A percentile compares a stretch with the other conserved stretches of the same genome.
Evolutionary conservation across 345 rosid genomes (phyloP).

Genomic region (Passiflora organensis): DNA sequence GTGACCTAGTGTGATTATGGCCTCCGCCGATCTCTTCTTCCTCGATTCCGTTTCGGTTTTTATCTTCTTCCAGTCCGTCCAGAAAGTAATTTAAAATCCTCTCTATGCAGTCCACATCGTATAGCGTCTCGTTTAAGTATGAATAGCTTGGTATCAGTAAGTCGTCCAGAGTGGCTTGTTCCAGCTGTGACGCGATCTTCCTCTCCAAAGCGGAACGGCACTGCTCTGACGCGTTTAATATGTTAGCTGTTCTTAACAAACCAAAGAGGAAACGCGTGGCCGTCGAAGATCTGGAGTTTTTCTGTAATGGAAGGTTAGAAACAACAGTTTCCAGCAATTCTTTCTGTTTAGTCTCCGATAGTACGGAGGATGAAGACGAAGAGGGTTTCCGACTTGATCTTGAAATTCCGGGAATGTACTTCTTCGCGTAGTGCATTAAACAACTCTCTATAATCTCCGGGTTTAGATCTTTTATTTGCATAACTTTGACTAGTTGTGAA

Average conservation of each 20-base stretch:
- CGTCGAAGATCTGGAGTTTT: constrained; percentile 50
- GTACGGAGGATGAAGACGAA: constrained; percentile 33
- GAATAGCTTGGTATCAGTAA: constrained; percentile 92
- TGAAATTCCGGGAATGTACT: constrained; percentile 70
- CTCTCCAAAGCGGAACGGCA: constrained; percentile 62
- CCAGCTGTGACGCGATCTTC: constrained; percentile 79
- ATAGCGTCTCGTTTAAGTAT: constrained; percentile 81
- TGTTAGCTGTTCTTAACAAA: constrained; percentile 67
- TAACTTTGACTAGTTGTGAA: constrained; percentile 48
- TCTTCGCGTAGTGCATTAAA: constrained; percentile 70
- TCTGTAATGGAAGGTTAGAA: constrained; percentile 54
- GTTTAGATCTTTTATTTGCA: constrained; percentile 52
- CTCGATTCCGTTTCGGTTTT: constrained; percentile 23
- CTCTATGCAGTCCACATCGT: constrained; percentile 91
- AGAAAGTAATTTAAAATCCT: constrained; percentile 68
- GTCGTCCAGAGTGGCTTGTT: constrained; percentile 82
- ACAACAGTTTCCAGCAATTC: constrained; percentile 65
- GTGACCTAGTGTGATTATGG: constrained; percentile 21
- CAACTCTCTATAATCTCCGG: constrained; percentile 71
- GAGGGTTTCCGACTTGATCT: constrained; percentile 67
- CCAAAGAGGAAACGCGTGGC: constrained; percentile 64
- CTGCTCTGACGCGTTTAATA: constrained; percentile 65
- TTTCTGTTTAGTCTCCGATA: constrained; percentile 71
- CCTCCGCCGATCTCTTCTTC: constrained; percentile 22
- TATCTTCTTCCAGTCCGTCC: constrained; percentile 45